Evolutionary conservation across 2,329 filamentous ascomycete genomes (phyloP), one percentile per base, ranked within the genome.

Genomic region (Coniochaeta sp.): DNA sequence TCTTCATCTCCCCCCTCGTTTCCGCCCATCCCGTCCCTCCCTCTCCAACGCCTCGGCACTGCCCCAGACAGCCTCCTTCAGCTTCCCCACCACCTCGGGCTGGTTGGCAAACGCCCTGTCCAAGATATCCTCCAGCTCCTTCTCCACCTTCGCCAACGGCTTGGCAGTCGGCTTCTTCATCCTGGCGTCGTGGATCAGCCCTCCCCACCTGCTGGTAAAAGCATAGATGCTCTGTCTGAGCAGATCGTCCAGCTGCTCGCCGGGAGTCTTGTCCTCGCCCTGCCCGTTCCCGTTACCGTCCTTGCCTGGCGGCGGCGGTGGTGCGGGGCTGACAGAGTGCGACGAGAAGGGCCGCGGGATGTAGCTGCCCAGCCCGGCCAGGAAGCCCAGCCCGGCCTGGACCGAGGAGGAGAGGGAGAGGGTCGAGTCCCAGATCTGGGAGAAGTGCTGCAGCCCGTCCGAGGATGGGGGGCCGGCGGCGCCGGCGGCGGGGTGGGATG

Each of bases 191-290:
- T 80, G 78, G 47, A 81, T 73, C 59, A 82, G 67, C 3, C 74
- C 73, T 3, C 79, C 80, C 80, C 85, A 88, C 40, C 82, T 77
- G 68, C 82, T 82, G 17, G 85, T 87, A 62, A 88, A 88, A 1
- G 78, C 79, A 44, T 82, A 85, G 59, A 88, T 88, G 57, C 81
- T 83, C 69, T 85, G 82, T 58, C 86, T 76, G 28, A 88, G 72
- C 62, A 87, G 71, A 65, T 86, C 84, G 64, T 88, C 86, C 59
- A 88, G 71, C 69, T 87, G 84, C 71, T 88, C 85, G 63, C 82
- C 83, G 66, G 85, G 86, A 65, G 88, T 85, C 61, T 86, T 72
- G 6, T 59, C 76, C 61, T 47, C 59, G 3, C 12, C 47, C 6
- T 58, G 76, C 1, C 17, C n/a, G 16, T 34, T 7, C 7, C 26